Base-by-base conservation (phyloP, 2,329 filamentous ascomycete genomes). In the Pseudogymnoascus sp. region DNA sequence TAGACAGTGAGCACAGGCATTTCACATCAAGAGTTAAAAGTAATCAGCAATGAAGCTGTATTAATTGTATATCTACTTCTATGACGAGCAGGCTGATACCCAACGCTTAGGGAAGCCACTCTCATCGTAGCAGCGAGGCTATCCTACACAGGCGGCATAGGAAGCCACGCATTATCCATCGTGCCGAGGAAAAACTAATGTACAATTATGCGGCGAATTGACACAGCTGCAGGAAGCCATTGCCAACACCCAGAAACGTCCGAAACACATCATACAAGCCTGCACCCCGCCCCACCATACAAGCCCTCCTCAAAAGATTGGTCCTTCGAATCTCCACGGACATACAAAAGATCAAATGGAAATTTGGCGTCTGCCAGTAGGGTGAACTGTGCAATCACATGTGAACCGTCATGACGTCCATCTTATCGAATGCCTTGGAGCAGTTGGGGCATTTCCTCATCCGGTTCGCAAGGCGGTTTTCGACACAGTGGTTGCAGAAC, bases 361-460 rank as follows among this genome's bases (percentile, higher is more conserved):
- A 54, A 54, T 54, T 54, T 54, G 45, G 45, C 45, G 45, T 54
- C 23, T 54, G 45, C 45, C 45, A 54, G 21, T 54, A 54, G 23
- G 43, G 43, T 54, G 45, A 54, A 54, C 19, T 48, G 23, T 54
- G 13, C 0, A 28, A 54, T 74, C 73, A 79, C 71, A 80, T 74
- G 73, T 89, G 86, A 61, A 86, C 84, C 21, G 83, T 78, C 91
- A 97, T 96, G 67, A 92, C 86, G 74, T 99, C 95, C 76, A 90
- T 90, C 75, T 86, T 90, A 72, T 96, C 93, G 74, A 99, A 99
- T 3, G 91, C 87, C 77, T 90, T 90, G 71, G 90, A 92, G 80
- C 96, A 99, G 70, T 91, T 93, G 2, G 95, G 95, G 73, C 95
- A 99, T 76, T 98, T 98, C 69, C 95, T 85, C 78, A 93, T 93